phyloP scores from a whole-genome alignment of 73 alveolate genomes.

The Paramecium primaurelia region DNA sequence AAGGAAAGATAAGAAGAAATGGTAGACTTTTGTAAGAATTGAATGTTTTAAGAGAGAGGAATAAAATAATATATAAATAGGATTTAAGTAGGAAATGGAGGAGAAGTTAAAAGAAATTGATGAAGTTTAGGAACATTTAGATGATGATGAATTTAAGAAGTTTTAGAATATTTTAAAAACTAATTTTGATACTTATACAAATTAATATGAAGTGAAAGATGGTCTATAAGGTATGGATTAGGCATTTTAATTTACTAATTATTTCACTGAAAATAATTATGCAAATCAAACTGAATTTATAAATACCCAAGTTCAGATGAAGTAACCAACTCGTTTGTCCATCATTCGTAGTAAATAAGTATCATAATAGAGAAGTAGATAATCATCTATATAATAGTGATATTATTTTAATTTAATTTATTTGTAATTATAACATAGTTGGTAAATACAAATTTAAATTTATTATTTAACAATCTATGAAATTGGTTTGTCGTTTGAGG shows the following conservation, averaged over 20 bases:
- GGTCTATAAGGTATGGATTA: background rate
- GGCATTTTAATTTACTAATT: background rate
- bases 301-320: background rate
- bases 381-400: background rate
- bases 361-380: background rate
- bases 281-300: background rate
- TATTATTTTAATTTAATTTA: background rate
- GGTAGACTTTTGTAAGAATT: background rate
- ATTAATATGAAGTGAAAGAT: background rate
- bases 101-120: background rate
- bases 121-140: background rate
- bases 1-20: background rate
- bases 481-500: conserved; percentile 29
- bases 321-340: background rate
- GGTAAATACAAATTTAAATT: background rate
- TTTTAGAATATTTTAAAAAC: background rate
- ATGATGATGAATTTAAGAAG: background rate
- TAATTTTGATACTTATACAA: background rate
- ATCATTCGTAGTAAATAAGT: background rate
- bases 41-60: background rate
- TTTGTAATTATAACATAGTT: background rate
- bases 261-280: background rate
- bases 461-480: background rate
- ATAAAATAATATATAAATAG: background rate
- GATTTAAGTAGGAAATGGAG: background rate